These are phyloP conservation scores for Triticum aestivum DNA, from an alignment of 176 grass and related monocot genomes.

Conservation along the genomic window DNA sequence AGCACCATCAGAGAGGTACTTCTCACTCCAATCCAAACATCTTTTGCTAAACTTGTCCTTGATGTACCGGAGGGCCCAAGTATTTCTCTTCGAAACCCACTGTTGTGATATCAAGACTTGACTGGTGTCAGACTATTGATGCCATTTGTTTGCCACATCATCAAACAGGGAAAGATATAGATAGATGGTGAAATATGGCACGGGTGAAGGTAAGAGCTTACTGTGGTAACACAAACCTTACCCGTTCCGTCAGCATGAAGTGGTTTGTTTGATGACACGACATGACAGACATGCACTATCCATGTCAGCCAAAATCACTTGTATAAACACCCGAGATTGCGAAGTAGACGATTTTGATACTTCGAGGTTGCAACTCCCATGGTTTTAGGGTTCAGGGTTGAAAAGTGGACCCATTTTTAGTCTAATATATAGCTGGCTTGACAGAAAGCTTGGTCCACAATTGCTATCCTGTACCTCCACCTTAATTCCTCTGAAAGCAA, in stretches of 20 bases:
- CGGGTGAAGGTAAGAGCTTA: not conserved
- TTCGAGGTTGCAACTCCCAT: not conserved
- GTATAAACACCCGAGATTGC: not conserved
- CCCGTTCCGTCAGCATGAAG: not conserved
- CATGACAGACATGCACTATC: not conserved
- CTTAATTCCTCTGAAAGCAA: not conserved
- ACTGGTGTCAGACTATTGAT: not conserved
- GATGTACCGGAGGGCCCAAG: not conserved
- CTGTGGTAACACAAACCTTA: not conserved
- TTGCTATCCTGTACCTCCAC: not conserved
- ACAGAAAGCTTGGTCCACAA: not conserved
- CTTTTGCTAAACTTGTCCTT: not conserved
- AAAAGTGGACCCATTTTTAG: not conserved
- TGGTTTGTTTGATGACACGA: slow-evolving; percentile 5
- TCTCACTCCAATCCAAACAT: not conserved
- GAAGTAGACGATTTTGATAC: not conserved
- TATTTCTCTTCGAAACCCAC: not conserved
- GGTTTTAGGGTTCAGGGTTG: not conserved
- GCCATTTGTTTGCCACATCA: not conserved
- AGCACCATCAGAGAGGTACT: not conserved
- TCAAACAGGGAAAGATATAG: not conserved
- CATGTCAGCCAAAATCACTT: not conserved
- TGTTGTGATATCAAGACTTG: not conserved
- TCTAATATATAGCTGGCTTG: not conserved
- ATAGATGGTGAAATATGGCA: not conserved